Evolutionary conservation across 306 rosid genomes (phyloP).

Genomic region (Lathyrus aphaca): DNA sequence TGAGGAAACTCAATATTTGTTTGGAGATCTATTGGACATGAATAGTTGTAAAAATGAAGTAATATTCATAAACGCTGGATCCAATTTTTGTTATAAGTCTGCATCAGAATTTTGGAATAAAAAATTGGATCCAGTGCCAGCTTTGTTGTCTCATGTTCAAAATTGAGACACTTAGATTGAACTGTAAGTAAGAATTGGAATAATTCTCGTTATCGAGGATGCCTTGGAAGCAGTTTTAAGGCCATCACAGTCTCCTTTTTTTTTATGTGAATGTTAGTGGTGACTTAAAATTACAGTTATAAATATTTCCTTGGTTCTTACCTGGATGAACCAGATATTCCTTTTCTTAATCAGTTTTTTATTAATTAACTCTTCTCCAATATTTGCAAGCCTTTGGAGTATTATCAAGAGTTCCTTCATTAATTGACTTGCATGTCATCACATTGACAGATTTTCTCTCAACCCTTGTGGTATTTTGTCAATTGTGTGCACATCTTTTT

Average conservation of each 20-base stretch:
- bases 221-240: slow-evolving; percentile 38
- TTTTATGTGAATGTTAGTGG: not conserved
- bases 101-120: slow-evolving; percentile 30
- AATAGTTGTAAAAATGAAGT: slow-evolving; percentile 18
- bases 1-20: slow-evolving; percentile 24
- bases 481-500: slow-evolving; percentile 15
- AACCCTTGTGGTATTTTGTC: slow-evolving; percentile 26
- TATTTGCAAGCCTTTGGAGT: slow-evolving; percentile 27
- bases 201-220: slow-evolving; percentile 27
- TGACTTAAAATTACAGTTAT: slow-evolving; percentile 1
- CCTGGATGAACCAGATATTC: slow-evolving; percentile 26
- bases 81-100: slow-evolving; percentile 9
- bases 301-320: slow-evolving; percentile 9
- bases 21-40: slow-evolving; percentile 37
- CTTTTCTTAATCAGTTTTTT: slow-evolving; percentile 35
- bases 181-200: slow-evolving; percentile 11
- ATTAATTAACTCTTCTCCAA: not conserved
- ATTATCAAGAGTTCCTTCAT: slow-evolving; percentile 9
- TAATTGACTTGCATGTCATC: slow-evolving; percentile 23
- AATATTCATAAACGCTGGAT: slow-evolving; percentile 25
- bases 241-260: slow-evolving; percentile 12
- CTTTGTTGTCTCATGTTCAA: slow-evolving; percentile 16
- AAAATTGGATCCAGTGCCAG: slow-evolving; percentile 16
- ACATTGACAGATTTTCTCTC: slow-evolving; percentile 1
- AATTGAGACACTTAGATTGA: slow-evolving; percentile 14